A percentile compares a stretch with the other conserved stretches of the same genome.
phyloP scores from a whole-genome alignment of 495 filamentous ascomycete genomes.

The Penicillium ochrochloron region DNA sequence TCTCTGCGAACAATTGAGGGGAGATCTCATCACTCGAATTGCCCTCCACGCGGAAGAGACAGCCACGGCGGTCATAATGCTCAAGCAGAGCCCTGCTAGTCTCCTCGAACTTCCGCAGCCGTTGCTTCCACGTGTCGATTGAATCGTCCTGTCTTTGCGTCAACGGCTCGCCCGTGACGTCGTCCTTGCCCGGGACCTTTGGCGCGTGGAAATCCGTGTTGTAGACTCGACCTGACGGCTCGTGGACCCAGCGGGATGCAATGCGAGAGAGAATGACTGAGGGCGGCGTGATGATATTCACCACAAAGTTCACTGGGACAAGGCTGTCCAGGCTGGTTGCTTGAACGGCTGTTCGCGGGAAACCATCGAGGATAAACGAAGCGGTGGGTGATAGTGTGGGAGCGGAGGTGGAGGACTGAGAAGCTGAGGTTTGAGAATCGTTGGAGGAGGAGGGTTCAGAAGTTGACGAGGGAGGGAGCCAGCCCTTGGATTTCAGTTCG shows the following conservation, averaged over 20 bases:
- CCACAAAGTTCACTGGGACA: conserved; percentile 89
- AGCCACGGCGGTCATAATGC: conserved; percentile 85
- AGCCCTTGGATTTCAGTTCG: conserved; percentile 81
- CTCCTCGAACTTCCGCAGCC: conserved; percentile 83
- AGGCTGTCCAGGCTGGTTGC: conserved; percentile 75
- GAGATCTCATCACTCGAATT: conserved; percentile 93
- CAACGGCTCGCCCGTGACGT: conserved; percentile 87
- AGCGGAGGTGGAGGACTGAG: conserved; percentile 18
- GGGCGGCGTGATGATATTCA: conserved; percentile 56
- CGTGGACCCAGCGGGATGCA: conserved; percentile 89
- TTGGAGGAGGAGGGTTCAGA: conserved; percentile 21
- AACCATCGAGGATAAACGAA: conserved; percentile 95
- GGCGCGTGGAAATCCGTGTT: conserved; percentile 92
- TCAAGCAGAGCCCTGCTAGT: conserved; percentile 83
- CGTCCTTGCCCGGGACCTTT: conserved; percentile 78
- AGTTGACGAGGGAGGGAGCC: conserved; percentile 58
- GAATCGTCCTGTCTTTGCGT: conserved; percentile 84
- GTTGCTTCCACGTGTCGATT: conserved; percentile 79
- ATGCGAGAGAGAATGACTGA: conserved; percentile 89
- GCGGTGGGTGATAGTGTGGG: conserved; percentile 72
- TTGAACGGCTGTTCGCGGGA: conserved; percentile 85
- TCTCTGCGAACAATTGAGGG: conserved; percentile 78
- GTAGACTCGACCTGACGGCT: conserved; percentile 88
- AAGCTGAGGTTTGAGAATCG: conserved; percentile 18
- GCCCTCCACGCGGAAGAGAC: conserved; percentile 85